Conservation (phyloP, 306 rosid species). For the Trifolium pratense region DNA sequence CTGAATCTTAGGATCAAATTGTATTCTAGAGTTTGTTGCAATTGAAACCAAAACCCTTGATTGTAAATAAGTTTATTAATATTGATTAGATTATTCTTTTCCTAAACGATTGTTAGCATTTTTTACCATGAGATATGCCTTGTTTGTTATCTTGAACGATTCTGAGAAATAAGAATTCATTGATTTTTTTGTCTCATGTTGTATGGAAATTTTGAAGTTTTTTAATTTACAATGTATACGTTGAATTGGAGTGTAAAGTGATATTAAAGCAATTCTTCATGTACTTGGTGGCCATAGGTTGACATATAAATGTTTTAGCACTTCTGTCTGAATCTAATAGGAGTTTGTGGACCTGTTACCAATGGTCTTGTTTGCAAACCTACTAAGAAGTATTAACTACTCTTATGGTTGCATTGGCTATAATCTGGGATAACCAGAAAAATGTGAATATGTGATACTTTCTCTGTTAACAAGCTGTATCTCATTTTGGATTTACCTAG, state of each 20-base stretch:
- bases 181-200: constrained; percentile 7
- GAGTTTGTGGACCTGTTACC: constrained; percentile 1
- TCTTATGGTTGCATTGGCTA: background rate
- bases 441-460: constrained; percentile 11
- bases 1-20: no score
- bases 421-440: background rate
- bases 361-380: background rate
- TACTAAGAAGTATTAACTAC: background rate
- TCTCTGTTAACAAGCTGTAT: background rate
- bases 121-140: background rate
- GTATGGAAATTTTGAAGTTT: background rate
- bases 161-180: background rate
- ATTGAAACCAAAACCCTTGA: background rate
- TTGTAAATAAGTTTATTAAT: background rate
- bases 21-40: background rate
- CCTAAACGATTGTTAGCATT: background rate
- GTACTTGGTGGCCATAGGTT: no score
- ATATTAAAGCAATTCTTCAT: background rate
- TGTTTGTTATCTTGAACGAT: background rate
- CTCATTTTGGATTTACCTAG: background rate
- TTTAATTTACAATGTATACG: background rate
- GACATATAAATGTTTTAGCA: no score
- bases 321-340: background rate
- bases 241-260: background rate
- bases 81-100: background rate